phyloP scores from a whole-genome alignment of 2,329 filamentous ascomycete genomes.

The Talaromyces amestolkiae region DNA sequence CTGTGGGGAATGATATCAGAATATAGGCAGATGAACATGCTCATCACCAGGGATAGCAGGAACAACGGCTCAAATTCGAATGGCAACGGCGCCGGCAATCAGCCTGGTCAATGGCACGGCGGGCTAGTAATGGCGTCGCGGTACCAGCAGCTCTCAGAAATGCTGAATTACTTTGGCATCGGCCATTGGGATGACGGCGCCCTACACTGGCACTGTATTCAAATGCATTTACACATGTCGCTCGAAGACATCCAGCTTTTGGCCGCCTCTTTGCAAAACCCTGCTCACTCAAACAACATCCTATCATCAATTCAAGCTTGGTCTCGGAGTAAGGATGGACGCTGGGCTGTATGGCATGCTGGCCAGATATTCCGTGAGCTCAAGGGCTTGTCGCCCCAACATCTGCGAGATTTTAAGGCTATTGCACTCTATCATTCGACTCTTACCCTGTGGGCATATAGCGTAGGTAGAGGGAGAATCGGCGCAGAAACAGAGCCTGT shows the following conservation, averaged over 20 bases:
- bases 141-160: conserved; percentile 61
- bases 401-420: not conserved
- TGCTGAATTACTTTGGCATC: conserved; percentile 54
- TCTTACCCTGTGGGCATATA: conserved; percentile 5
- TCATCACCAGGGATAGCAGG: conserved; percentile 25
- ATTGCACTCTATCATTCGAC: conserved; percentile 2
- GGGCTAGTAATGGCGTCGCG: conserved; percentile 52
- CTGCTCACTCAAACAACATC: not conserved
- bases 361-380: conserved; percentile 16
- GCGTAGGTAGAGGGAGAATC: not conserved
- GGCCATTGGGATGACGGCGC: conserved; percentile 29
- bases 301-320: not conserved
- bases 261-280: not conserved
- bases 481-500: not conserved
- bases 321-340: not conserved
- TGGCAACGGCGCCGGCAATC: conserved; percentile 33
- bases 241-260: conserved; percentile 30
- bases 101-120: conserved; percentile 41
- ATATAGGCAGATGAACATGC: conserved; percentile 37
- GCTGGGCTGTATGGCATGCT: conserved; percentile 19
- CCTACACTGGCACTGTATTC: conserved; percentile 35
- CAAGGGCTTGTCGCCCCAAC: not conserved
- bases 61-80: not conserved
- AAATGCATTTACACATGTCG: conserved; percentile 41
- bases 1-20: not conserved